These are phyloP conservation scores for Monascus purpureus DNA, from an alignment of 495 filamentous ascomycete genomes.

Conservation along the genomic window DNA sequence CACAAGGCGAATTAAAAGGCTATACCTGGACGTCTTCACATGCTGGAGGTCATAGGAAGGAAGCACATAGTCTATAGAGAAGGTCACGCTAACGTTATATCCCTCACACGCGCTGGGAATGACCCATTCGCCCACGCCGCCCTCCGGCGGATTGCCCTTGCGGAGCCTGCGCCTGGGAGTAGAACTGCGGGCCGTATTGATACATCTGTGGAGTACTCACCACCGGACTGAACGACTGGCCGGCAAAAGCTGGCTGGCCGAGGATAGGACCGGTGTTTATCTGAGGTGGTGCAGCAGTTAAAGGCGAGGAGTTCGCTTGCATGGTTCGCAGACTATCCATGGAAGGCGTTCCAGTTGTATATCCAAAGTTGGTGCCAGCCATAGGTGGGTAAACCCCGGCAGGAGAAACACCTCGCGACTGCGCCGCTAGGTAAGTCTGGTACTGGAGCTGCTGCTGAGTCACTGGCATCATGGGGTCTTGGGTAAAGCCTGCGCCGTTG, in stretches of 20 bases:
- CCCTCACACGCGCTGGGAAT: conserved; percentile 2
- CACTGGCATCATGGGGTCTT: conserved; percentile 26
- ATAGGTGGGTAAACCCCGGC: conserved; percentile 29
- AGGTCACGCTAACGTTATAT: too few species aligned
- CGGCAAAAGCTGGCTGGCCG: conserved; percentile 26
- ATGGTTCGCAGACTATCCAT: conserved; percentile 30
- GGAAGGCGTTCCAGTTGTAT: conserved; percentile 22
- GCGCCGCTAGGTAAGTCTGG: conserved; percentile 28
- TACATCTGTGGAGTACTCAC: conserved; percentile 36
- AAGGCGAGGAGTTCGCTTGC: conserved; percentile 18
- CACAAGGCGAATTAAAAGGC: conserved; percentile 1
- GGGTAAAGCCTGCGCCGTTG: conserved; percentile 19
- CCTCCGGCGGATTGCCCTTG: conserved; percentile 32
- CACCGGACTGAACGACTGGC: conserved; percentile 35
- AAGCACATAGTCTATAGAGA: too few species aligned
- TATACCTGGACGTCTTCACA: conserved; percentile 15
- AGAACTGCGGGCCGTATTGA: conserved; percentile 38
- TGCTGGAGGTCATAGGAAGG: conserved; percentile 9
- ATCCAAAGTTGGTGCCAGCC: conserved; percentile 24
- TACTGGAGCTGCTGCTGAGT: conserved; percentile 34
- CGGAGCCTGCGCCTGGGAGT: conserved; percentile 29
- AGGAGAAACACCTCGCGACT: conserved; percentile 30
- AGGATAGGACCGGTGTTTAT: conserved; percentile 30
- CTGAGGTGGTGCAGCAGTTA: conserved; percentile 21
- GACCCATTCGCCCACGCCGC: conserved; percentile 36